A percentile compares a stretch with the other conserved stretches of the same genome.
These are phyloP conservation scores for Cercophora samala DNA, from an alignment of 495 filamentous ascomycete genomes.

Conservation along the genomic window DNA sequence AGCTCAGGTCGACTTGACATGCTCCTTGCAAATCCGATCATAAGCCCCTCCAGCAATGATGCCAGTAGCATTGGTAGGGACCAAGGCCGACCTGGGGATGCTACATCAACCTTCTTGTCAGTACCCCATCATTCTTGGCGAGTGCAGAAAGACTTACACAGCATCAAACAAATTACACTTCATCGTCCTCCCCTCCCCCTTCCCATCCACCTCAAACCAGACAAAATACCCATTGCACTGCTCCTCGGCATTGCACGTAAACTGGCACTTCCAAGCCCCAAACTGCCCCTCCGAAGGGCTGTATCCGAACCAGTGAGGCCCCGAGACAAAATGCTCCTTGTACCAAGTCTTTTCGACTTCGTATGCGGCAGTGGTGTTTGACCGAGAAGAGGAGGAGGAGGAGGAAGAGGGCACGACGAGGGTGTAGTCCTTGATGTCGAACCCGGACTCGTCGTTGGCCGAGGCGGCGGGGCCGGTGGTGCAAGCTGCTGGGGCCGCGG, in stretches of 20 bases:
- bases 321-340: slow-evolving; percentile 25
- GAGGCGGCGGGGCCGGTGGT: slow-evolving; percentile 25
- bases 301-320: slow-evolving; percentile 24
- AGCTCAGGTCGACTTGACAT: background rate
- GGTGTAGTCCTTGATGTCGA: slow-evolving; percentile 27
- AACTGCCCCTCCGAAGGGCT: slow-evolving; percentile 19
- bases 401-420: too few species aligned
- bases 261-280: slow-evolving; percentile 39
- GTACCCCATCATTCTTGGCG: too few species aligned
- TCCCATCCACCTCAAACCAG: slow-evolving; percentile 23
- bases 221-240: slow-evolving; percentile 33
- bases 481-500: slow-evolving; percentile 14
- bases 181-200: slow-evolving; percentile 22
- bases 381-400: too few species aligned
- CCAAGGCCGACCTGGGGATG: slow-evolving; percentile 22
- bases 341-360: slow-evolving; percentile 23
- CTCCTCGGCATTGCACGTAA: slow-evolving; percentile 31
- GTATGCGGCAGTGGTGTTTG: slow-evolving; percentile 19
- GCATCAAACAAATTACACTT: slow-evolving; percentile 36
- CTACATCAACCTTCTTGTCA: slow-evolving; percentile 19
- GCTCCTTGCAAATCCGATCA: slow-evolving; percentile 24
- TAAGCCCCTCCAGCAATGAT: slow-evolving; percentile 29
- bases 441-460: slow-evolving; percentile 7
- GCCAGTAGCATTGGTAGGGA: slow-evolving; percentile 12
- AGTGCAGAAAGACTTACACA: slow-evolving; percentile 25